These are phyloP conservation scores for Pseudogymnoascus sp. DNA, from an alignment of 2,329 filamentous ascomycete genomes.

Conservation along the genomic window DNA sequence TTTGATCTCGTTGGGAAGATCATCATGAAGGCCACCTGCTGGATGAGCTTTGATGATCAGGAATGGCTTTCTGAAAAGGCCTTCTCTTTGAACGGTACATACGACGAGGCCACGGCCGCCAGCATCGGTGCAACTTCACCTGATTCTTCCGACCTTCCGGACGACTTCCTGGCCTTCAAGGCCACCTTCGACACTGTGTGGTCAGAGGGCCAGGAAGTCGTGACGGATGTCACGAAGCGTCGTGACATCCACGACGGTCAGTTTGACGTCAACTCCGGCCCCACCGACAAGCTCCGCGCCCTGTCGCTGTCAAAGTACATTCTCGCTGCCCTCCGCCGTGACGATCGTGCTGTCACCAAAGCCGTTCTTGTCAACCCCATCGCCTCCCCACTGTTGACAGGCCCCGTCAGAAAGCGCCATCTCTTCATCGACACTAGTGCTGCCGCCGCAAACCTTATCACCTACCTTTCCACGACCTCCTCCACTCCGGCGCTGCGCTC, in stretches of 20 bases:
- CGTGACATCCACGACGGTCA: neutral
- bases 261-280: neutral
- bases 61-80: neutral
- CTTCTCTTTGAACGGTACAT: neutral
- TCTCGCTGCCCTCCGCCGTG: neutral
- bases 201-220: too few species aligned
- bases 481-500: neutral
- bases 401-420: neutral
- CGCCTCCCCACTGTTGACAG: neutral
- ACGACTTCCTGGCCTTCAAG: too few species aligned
- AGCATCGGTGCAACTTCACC: too few species aligned
- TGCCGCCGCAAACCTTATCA: neutral
- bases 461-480: neutral
- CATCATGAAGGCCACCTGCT: slow-evolving; percentile 9
- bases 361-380: too few species aligned
- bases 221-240: too few species aligned
- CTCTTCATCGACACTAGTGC: neutral
- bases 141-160: too few species aligned
- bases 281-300: neutral
- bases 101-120: too few species aligned
- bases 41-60: neutral
- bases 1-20: slow-evolving; percentile 19
- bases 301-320: neutral
- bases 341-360: neutral
- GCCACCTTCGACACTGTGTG: too few species aligned